phyloP scores from a whole-genome alignment of 345 rosid species.

The Gynandropsis gynandra region DNA sequence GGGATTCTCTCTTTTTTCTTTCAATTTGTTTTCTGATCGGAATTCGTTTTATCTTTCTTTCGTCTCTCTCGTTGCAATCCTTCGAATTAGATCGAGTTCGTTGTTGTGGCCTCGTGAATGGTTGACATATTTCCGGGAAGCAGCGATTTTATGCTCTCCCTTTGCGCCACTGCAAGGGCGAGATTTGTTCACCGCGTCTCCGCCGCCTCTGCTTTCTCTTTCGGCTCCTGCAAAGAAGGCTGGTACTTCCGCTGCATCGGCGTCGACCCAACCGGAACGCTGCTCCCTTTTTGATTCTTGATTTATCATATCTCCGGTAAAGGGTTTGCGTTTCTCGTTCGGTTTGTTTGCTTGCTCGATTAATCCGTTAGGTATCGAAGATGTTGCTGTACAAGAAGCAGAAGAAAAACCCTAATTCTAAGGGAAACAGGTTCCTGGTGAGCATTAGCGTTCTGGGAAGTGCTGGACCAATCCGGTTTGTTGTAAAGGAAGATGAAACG shows the following conservation, averaged over 20 bases:
- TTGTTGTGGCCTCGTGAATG: constrained; percentile 53
- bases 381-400: constrained; percentile 76
- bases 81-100: too few species aligned
- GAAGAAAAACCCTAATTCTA: constrained; percentile 45
- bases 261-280: constrained; percentile 39
- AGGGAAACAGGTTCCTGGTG: constrained; percentile 59
- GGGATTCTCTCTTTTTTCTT: too few species aligned
- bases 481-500: constrained; percentile 66
- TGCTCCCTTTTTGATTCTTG: neutral
- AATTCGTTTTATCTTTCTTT: too few species aligned
- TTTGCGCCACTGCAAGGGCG: constrained; percentile 61
- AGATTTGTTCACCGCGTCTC: constrained; percentile 39
- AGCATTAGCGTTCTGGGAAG: constrained; percentile 76
- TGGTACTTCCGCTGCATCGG: constrained; percentile 96
- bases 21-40: too few species aligned
- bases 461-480: constrained; percentile 87
- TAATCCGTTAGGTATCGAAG: neutral
- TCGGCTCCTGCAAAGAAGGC: constrained; percentile 84
- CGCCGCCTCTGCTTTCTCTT: constrained; percentile 43
- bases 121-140: constrained; percentile 52
- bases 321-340: neutral
- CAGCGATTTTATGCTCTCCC: constrained; percentile 71
- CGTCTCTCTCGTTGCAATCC: too few species aligned
- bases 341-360: neutral
- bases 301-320: neutral